Conservation (phyloP, 2,329 filamentous ascomycete genomes). For the Decorospora gaudefroyi region DNA sequence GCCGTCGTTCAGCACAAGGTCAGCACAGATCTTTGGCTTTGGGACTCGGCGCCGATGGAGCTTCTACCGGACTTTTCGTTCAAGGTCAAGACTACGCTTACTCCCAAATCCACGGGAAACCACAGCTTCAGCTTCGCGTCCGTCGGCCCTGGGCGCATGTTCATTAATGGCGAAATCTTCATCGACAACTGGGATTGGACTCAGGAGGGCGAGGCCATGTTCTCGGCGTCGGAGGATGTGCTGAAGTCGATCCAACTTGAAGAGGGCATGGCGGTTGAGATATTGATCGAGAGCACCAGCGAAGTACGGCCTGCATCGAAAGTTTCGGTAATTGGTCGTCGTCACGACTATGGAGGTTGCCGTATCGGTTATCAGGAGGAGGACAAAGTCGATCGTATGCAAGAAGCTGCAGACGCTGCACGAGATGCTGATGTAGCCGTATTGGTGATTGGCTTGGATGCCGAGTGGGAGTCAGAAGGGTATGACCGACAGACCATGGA, state of each 20-base stretch:
- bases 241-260: slow-evolving; percentile 64
- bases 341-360: slow-evolving; percentile 71
- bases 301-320: slow-evolving; percentile 66
- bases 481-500: slow-evolving; percentile 67
- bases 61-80: slow-evolving; percentile 68
- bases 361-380: slow-evolving; percentile 72
- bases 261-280: slow-evolving; percentile 62
- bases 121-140: slow-evolving; percentile 71
- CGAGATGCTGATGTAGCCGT: slow-evolving; percentile 75
- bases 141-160: slow-evolving; percentile 66
- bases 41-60: slow-evolving; percentile 68
- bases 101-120: slow-evolving; percentile 61
- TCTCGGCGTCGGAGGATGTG: slow-evolving; percentile 68
- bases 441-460: slow-evolving; percentile 76
- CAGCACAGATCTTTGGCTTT: slow-evolving; percentile 70
- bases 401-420: slow-evolving; percentile 68
- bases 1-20: slow-evolving; percentile 62
- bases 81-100: slow-evolving; percentile 64
- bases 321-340: slow-evolving; percentile 61
- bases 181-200: slow-evolving; percentile 72
- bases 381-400: slow-evolving; percentile 61
- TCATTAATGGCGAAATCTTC: slow-evolving; percentile 62
- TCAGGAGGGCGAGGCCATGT: slow-evolving; percentile 71
- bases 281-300: slow-evolving; percentile 68
- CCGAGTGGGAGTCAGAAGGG: slow-evolving; percentile 76